Percentiles rank a stretch among this genome's conserved stretches.
Conservation (phyloP, 2,329 filamentous ascomycete species). For the Fusarium mexicanum region DNA sequence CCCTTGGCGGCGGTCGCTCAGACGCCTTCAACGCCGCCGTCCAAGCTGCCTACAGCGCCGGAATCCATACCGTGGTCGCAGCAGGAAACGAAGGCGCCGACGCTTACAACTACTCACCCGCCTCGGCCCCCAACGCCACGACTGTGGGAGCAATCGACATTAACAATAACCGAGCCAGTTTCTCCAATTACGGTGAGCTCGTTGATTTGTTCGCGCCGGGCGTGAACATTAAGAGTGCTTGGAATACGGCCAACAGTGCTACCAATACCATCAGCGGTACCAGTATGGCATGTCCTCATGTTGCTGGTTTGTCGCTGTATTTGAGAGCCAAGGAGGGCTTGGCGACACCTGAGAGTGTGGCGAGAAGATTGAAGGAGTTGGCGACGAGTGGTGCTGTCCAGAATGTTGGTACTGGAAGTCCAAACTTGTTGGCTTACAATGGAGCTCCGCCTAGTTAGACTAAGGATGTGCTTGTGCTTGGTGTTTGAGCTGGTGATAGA, state of each 20-base stretch:
- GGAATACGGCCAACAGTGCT: constrained; percentile 53
- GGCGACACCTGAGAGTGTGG: constrained; percentile 55
- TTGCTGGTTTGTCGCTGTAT: constrained; percentile 69
- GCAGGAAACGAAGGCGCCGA: constrained; percentile 62
- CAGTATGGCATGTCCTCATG: constrained; percentile 70
- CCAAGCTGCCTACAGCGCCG: constrained; percentile 54
- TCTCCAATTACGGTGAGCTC: constrained; percentile 60
- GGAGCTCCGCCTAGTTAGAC: constrained; percentile 39
- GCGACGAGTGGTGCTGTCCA: constrained; percentile 52
- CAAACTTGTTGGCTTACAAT: constrained; percentile 61
- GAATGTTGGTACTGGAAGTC: constrained; percentile 47
- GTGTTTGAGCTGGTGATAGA: not conserved
- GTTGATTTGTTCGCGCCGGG: constrained; percentile 65
- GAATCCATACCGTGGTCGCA: constrained; percentile 63
- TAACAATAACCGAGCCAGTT: constrained; percentile 51
- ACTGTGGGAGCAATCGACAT: constrained; percentile 62
- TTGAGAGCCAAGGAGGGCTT: constrained; percentile 49
- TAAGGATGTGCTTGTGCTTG: not conserved
- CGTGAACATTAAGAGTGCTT: constrained; percentile 56
- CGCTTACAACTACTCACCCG: constrained; percentile 56
- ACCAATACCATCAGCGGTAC: constrained; percentile 65
- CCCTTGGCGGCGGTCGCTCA: constrained; percentile 59
- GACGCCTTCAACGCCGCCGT: constrained; percentile 61
- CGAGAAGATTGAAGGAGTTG: constrained; percentile 53
- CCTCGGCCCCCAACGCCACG: constrained; percentile 57